These are phyloP conservation scores for Capronia americana DNA, from an alignment of 2,329 filamentous ascomycete genomes.

Conservation along the genomic window DNA sequence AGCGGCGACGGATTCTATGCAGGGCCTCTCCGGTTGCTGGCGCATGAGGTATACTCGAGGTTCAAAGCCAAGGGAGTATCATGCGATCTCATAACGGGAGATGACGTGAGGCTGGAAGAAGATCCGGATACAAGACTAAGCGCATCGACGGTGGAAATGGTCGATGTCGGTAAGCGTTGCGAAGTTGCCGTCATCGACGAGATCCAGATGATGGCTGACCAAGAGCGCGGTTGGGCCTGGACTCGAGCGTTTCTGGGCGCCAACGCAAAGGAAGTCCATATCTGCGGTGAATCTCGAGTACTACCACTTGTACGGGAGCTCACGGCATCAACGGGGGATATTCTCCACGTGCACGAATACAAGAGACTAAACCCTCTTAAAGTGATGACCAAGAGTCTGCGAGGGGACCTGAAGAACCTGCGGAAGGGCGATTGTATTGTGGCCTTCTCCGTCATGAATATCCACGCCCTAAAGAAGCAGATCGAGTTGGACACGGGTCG, in stretches of 20 bases:
- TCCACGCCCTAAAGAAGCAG: constrained; percentile 78
- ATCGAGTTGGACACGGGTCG: constrained; percentile 78
- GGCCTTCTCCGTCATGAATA: constrained; percentile 78
- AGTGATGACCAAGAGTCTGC: constrained; percentile 68
- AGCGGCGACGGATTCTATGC: constrained; percentile 83
- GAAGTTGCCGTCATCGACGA: constrained; percentile 98
- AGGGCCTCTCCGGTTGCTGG: constrained; percentile 84
- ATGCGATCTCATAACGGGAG: constrained; percentile 86
- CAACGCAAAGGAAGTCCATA: constrained; percentile 84
- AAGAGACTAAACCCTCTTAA: constrained; percentile 79
- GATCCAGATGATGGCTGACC: constrained; percentile 93
- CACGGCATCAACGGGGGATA: constrained; percentile 79
- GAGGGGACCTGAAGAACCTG: constrained; percentile 69
- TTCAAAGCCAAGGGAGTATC: constrained; percentile 76
- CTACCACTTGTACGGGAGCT: constrained; percentile 79
- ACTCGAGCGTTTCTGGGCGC: constrained; percentile 87
- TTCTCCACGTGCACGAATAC: constrained; percentile 81
- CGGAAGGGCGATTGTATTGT: constrained; percentile 91
- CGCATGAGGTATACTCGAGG: constrained; percentile 92
- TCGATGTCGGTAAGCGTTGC: constrained; percentile 62
- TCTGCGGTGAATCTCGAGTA: constrained; percentile 87
- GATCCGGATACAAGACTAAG: constrained; percentile 61
- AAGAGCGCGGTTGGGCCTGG: constrained; percentile 89
- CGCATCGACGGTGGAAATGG: constrained; percentile 96
- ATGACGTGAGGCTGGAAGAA: constrained; percentile 77